Conservation (phyloP, 2,329 filamentous ascomycete species). For the Epichloe sylvatica region DNA sequence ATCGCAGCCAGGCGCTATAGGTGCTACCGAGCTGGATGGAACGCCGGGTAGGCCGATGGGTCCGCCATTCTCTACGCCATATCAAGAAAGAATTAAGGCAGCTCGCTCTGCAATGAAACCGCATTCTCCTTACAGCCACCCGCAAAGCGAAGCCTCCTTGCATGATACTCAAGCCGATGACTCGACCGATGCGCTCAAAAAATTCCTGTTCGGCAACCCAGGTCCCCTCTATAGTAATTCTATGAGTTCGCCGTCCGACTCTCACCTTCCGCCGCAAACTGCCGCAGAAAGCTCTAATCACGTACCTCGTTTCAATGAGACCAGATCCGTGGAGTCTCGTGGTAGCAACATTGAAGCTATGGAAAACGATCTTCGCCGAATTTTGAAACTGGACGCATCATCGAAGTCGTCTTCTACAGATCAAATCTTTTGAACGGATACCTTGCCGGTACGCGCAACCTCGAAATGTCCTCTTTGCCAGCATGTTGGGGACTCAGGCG, state of each 20-base stretch:
- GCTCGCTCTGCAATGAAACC: conserved; percentile 25
- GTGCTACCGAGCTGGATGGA: conserved; percentile 46
- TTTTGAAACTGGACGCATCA: conserved; percentile 32
- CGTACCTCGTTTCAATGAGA: neutral
- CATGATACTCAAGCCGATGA: conserved; percentile 13
- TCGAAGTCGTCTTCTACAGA: conserved; percentile 11
- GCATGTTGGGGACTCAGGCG: neutral
- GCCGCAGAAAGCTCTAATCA: neutral
- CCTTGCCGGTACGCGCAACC: neutral
- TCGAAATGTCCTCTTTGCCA: neutral
- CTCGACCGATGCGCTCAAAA: conserved; percentile 40
- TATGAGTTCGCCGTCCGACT: neutral
- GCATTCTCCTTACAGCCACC: neutral
- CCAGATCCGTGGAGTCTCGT: neutral
- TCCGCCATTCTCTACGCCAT: conserved; percentile 55
- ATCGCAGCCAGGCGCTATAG: conserved; percentile 13
- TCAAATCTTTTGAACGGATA: conserved; percentile 6
- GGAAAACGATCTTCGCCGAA: conserved; percentile 39
- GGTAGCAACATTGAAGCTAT: conserved; percentile 30
- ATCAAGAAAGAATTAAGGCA: conserved; percentile 46
- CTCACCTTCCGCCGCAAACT: neutral
- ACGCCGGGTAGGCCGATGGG: conserved; percentile 41
- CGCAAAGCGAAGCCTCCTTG: neutral
- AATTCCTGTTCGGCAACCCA: conserved; percentile 36
- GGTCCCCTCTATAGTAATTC: conserved; percentile 4